Conservation (phyloP, 345 rosid species). For the Syzygium jambos region DNA sequence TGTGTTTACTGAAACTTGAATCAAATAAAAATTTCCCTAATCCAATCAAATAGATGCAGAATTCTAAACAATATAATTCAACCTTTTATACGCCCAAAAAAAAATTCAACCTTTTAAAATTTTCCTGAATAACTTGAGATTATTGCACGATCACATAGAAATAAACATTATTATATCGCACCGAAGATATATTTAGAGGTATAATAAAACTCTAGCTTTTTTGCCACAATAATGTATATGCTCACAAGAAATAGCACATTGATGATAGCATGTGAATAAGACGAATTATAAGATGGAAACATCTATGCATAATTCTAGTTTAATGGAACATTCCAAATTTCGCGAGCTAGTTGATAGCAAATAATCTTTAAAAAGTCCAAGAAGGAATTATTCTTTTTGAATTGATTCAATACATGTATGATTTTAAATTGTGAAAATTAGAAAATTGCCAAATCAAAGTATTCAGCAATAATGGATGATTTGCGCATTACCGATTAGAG, state of each 20-base stretch:
- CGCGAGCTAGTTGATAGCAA: fast-evolving
- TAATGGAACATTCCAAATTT: background rate
- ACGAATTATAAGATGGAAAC: background rate
- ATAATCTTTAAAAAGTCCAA: background rate
- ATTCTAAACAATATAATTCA: background rate
- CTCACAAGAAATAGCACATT: background rate
- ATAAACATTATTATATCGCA: background rate
- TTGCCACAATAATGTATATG: background rate
- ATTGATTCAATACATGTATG: too few species aligned
- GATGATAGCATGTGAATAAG: background rate
- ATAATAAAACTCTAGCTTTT: background rate
- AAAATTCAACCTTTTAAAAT: background rate
- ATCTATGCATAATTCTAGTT: background rate
- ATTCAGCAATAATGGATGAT: background rate
- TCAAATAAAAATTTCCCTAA: background rate
- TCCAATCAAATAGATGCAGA: background rate
- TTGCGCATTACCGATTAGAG: background rate
- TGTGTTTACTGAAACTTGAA: background rate
- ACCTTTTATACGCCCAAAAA: background rate
- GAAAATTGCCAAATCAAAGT: background rate
- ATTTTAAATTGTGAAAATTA: too few species aligned
- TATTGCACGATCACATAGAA: background rate
- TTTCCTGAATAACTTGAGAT: background rate
- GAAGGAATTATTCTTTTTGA: background rate
- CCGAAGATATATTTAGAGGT: background rate